These are phyloP conservation scores for Parsonsia alboflavescens DNA, from an alignment of 257 asterid genomes.

Conservation along the genomic window DNA sequence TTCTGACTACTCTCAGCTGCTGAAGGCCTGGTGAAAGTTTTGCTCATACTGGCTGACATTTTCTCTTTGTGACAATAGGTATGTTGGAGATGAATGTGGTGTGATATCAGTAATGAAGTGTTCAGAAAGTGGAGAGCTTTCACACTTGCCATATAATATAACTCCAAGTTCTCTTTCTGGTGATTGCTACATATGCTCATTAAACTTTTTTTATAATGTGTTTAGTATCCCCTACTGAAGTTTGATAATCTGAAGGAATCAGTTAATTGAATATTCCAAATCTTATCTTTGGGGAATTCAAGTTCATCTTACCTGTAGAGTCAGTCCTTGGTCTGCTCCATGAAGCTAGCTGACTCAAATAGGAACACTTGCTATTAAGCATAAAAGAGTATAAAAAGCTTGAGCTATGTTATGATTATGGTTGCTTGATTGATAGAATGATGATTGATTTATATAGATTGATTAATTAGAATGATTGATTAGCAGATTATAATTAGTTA, in stretches of 20 bases:
- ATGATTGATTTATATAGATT: too few species aligned
- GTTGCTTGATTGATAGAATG: too few species aligned
- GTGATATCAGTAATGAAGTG: slow-evolving; percentile 62
- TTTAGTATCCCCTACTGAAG: background rate
- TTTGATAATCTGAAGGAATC: background rate
- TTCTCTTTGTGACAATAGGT: slow-evolving; percentile 41
- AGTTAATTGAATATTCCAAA: background rate
- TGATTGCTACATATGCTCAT: slow-evolving; percentile 20
- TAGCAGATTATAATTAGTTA: too few species aligned
- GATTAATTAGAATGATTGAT: too few species aligned
- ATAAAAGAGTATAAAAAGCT: background rate
- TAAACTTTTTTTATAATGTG: background rate
- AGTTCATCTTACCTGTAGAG: background rate
- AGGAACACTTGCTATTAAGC: background rate
- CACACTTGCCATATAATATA: slow-evolving; percentile 56
- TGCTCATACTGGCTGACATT: slow-evolving; percentile 22
- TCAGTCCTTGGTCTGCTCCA: background rate
- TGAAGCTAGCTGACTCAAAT: background rate
- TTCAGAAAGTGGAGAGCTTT: slow-evolving; percentile 45
- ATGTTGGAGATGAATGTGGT: slow-evolving; percentile 83
- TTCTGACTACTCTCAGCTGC: background rate
- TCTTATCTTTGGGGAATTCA: background rate
- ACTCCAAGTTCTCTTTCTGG: slow-evolving; percentile 63
- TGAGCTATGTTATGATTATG: too few species aligned
- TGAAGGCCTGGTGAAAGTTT: background rate